Evolutionary conservation across 148 eudicot species (phyloP), one percentile per base, ranked within the genome.

Genomic region (Polygonum aviculare): DNA sequence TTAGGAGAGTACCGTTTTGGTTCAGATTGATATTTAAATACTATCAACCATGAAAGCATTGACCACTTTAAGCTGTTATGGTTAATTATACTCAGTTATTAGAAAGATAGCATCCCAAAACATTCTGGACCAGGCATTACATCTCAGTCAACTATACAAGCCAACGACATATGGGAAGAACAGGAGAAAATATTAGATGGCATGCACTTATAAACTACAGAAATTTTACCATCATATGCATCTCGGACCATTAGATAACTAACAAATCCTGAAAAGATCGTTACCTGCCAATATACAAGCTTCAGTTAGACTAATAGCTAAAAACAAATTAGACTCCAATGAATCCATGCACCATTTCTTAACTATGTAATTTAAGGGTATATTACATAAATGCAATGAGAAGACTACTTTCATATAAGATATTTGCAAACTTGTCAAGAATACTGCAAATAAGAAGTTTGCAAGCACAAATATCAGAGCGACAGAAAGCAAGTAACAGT

Each of bases 211-310:
- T 31, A 26, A 2, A 33, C 72, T 36, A 36, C 72, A 67, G 72
- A 67, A 67, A 16, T 21, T 26, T 84, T 87, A 93, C 99, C 99
- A 80, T 95, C 97, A 79, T 91, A 93, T 54, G 97, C 97, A 69
- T 96, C 99, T 72, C 98, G 92, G 81, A 96, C 99, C 98, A 96
- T 93, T 80, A 93, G 97, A 78, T 93, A 96, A 88, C 89, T 93
- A 77, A 96, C 94, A 87, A 96, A 96, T 78, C 99, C 99, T 54
- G 98, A 96, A 82, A 95, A 92, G 57, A 95, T 87, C 80, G 98
- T 90, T 54, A 96, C 83, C 99, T 95, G 93, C 85, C 84, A 57
- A 38, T 31, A 36, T 31, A 57, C 15, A 69, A 75, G 6, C 7
- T 7, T 75, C 59, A 45, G 19, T 31, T 41, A 73, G 18, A 73